Evolutionary conservation across 768 basidiomycete species (phyloP).

Genomic region (Tulasnella sp.): DNA sequence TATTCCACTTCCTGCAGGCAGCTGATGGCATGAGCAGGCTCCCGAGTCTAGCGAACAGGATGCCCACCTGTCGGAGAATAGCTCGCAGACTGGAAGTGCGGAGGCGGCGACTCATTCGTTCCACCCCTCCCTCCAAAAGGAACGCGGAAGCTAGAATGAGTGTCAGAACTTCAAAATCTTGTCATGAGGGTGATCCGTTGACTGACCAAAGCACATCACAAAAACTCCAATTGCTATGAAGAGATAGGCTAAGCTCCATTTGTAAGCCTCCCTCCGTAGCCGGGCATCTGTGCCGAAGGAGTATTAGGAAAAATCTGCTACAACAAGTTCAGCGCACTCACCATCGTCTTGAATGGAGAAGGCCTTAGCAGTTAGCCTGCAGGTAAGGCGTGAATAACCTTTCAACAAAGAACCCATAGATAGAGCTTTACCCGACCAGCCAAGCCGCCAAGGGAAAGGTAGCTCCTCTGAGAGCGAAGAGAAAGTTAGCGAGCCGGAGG

Average conservation of each 20-base stretch:
- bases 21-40: not conserved
- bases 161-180: not conserved
- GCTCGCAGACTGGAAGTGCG: constrained; percentile 34
- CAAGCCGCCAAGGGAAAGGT: constrained; percentile 35
- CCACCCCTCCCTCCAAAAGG: constrained; percentile 2
- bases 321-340: not conserved
- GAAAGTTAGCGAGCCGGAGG: not conserved
- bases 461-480: not conserved
- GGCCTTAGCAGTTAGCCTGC: not conserved
- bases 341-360: not conserved
- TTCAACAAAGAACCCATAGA: not conserved
- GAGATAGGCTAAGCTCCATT: constrained; percentile 37
- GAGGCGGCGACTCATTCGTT: not conserved
- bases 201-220: constrained; percentile 29
- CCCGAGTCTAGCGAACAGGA: not conserved
- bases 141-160: not conserved
- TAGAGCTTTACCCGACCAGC: constrained; percentile 36
- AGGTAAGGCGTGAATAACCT: not conserved
- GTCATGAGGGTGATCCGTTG: not conserved
- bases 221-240: constrained; percentile 34
- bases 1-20: constrained; percentile 36
- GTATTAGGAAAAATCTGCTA: not conserved
- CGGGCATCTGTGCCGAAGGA: not conserved
- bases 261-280: constrained; percentile 25
- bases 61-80: constrained; percentile 21